Conservation (phyloP, 2,329 filamentous ascomycete genomes). For the Sclerotinia minor region DNA sequence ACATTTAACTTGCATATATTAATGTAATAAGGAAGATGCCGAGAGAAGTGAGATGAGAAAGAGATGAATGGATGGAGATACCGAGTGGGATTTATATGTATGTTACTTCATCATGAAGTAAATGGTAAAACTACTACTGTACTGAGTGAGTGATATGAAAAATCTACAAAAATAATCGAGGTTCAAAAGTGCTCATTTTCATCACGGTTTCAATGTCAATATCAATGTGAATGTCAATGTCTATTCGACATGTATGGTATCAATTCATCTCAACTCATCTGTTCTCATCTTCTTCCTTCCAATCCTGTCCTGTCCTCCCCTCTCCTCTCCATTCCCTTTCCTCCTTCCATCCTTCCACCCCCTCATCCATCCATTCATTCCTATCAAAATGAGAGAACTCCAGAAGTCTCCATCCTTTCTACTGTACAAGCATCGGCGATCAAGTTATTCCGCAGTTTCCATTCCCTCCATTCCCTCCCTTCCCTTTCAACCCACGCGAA, state of each 20-base stretch:
- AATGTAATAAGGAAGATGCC: no score
- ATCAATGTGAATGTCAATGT: background rate
- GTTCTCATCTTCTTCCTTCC: background rate
- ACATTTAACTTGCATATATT: no score
- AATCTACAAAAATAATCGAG: no score
- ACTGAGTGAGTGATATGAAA: no score
- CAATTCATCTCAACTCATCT: conserved; percentile 8
- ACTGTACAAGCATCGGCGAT: conserved; percentile 18
- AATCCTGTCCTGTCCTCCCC: no score
- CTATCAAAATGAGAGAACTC: background rate
- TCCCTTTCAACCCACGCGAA: conserved; percentile 8
- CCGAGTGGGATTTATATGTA: no score
- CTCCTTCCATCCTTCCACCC: background rate
- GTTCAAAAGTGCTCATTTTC: background rate
- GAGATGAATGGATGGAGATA: no score
- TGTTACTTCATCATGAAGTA: no score
- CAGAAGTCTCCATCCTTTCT: conserved; percentile 5
- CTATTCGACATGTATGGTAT: conserved; percentile 9
- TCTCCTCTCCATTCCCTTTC: background rate
- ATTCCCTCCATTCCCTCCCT: background rate
- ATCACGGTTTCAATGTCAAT: background rate
- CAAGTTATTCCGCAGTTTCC: conserved; percentile 12
- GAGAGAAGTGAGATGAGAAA: no score
- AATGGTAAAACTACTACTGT: no score
- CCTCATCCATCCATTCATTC: background rate